phyloP scores from a whole-genome alignment of 371 early-diverging fungal genomes.

The Funneliformis caledonium region DNA sequence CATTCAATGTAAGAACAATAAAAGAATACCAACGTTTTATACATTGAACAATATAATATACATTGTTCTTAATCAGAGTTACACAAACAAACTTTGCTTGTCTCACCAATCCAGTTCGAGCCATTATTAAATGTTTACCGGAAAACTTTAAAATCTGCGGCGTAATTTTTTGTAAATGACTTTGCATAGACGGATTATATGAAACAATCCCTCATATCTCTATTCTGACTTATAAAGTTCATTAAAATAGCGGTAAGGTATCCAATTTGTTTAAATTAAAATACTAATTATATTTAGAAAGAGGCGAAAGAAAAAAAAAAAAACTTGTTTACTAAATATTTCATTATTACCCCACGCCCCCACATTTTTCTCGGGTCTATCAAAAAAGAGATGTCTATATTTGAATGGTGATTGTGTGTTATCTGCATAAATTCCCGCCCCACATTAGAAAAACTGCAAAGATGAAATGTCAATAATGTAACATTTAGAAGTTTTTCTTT shows the following conservation, averaged over 20 bases:
- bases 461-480: background rate
- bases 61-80: background rate
- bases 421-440: background rate
- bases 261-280: background rate
- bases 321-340: no score
- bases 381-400: background rate
- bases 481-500: background rate
- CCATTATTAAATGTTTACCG: no score
- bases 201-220: no score
- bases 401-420: background rate
- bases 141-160: background rate
- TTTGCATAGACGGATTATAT: background rate
- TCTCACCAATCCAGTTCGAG: background rate
- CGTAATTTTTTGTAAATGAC: background rate
- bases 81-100: background rate
- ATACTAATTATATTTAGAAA: no score
- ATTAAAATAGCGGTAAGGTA: background rate
- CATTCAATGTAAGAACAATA: background rate
- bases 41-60: background rate
- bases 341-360: background rate
- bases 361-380: background rate
- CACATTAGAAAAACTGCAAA: background rate
- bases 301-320: no score
- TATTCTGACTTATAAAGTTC: background rate
- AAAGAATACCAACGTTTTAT: background rate